Base-by-base conservation (phyloP, 257 asterid genomes). In the Coffea eugenioides region DNA sequence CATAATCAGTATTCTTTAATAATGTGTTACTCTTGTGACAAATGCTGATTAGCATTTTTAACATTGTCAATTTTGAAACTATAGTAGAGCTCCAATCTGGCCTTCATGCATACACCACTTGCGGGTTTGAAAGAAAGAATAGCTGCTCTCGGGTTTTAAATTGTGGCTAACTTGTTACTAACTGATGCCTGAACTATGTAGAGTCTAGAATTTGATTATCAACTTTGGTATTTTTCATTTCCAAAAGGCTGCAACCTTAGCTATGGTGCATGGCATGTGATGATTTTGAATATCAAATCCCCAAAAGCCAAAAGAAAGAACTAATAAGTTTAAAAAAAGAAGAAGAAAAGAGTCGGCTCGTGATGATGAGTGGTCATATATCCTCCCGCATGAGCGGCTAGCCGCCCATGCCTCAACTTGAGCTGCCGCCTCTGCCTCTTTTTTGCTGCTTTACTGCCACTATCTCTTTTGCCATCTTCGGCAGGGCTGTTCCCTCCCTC, bases 331-430 rank as follows among this genome's bases (percentile, higher is more conserved):
- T 31, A 12, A 6, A 12, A n/a, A 39, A 41, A 11, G 0, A 31
- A 31, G 34, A 31, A 31, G 34, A 31, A 31, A 31, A 9, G 2
- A 23, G n/a, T 23, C 8, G 1, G 3, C 21, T 67, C 71, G 11
- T 61, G 51, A 45, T 51, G 9, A 21, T 56, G 72, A 79, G 36
- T 25, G 79, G 74, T 73, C 74, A 78, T 69, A 15, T 43, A 18
- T 79, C 78, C 66, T 52, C 61, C 61, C 61, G 43, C 49, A 69
- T 31, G 73, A 76, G 80, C 80, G 73, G 74, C 80, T 23, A 59
- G 67, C 77, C 57, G 68, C 66, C 74, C 84, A 81, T 81, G 69
- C 80, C 70, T 71, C 84, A 74, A 81, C 80, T 81, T 76, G 80
- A 67, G 9, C 76, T 69, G 71, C 64, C 71, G 31, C 70, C 73